phyloP scores from a whole-genome alignment of 2,329 filamentous ascomycete genomes.

The Colletotrichum shisoi region DNA sequence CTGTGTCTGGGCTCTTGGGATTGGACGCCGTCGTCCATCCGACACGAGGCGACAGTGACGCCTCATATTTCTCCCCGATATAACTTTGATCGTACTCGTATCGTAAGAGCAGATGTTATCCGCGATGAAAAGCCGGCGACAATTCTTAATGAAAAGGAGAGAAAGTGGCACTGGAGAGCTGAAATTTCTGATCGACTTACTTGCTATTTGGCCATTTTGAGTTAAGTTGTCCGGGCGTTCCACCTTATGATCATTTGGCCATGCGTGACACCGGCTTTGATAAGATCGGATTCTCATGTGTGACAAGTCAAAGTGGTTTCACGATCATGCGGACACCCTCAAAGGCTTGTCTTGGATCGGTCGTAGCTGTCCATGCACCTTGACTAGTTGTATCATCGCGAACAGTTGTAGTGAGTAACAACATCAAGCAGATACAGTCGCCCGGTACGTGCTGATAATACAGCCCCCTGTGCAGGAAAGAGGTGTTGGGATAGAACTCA shows the following conservation, averaged over 20 bases:
- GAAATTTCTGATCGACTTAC: too few relatives aligned
- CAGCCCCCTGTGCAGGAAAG: too few relatives aligned
- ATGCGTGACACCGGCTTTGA: constrained; percentile 1
- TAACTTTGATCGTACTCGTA: background rate
- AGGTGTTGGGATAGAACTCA: too few relatives aligned
- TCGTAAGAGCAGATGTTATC: background rate
- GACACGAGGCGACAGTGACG: background rate
- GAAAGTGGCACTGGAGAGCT: background rate
- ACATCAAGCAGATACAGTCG: background rate
- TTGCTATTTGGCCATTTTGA: too few relatives aligned
- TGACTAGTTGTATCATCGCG: background rate
- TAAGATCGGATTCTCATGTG: background rate
- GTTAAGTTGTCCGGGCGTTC: background rate
- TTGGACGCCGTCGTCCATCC: background rate
- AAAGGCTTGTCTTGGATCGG: background rate
- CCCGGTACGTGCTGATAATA: background rate
- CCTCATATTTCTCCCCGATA: too few relatives aligned
- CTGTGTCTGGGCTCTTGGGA: background rate
- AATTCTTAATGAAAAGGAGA: too few relatives aligned
- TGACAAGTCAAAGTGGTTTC: background rate
- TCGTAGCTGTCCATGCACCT: background rate
- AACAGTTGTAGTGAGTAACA: too few relatives aligned
- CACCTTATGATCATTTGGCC: background rate
- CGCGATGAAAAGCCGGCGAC: too few relatives aligned
- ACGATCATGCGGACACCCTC: background rate